Conservation (phyloP, 805 yeast genomes). For the Schwanniomyces occidentalis region DNA sequence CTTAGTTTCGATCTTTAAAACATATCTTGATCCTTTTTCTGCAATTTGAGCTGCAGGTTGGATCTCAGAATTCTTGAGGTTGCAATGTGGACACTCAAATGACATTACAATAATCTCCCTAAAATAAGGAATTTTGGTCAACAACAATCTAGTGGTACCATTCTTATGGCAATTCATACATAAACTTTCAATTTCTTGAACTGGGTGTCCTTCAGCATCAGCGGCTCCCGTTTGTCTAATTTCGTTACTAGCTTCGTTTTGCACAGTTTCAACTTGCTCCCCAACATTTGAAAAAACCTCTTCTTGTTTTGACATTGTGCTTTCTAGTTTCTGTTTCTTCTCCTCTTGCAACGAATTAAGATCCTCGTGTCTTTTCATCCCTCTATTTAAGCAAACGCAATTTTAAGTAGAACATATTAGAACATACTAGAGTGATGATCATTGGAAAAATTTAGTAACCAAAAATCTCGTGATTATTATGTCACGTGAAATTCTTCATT, state of each 20-base stretch:
- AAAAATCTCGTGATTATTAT: constrained; percentile 1
- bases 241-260: constrained; percentile 13
- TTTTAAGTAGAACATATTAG: not conserved
- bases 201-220: constrained; percentile 89
- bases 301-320: constrained; percentile 8
- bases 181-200: constrained; percentile 90
- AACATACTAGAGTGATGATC: not conserved
- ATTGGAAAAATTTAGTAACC: too few relatives aligned
- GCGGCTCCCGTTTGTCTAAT: constrained; percentile 70
- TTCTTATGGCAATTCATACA: constrained; percentile 93
- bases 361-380: constrained; percentile 22
- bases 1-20: constrained; percentile 62
- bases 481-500: constrained; percentile 3
- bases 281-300: constrained; percentile 36
- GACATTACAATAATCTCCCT: constrained; percentile 92
- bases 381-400: not conserved
- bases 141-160: constrained; percentile 79
- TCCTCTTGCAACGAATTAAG: constrained; percentile 8
- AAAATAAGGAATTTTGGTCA: constrained; percentile 90
- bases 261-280: constrained; percentile 38
- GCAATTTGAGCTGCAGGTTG: constrained; percentile 95
- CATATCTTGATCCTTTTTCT: constrained; percentile 79
- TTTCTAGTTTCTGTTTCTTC: constrained; percentile 8
- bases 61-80: constrained; percentile 84
- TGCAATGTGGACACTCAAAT: constrained; percentile 94